A percentile compares a stretch with the other conserved stretches of the same genome.
Evolutionary conservation across 441 rosid species (phyloP).

Genomic region (Dalechampia spathulata): DNA sequence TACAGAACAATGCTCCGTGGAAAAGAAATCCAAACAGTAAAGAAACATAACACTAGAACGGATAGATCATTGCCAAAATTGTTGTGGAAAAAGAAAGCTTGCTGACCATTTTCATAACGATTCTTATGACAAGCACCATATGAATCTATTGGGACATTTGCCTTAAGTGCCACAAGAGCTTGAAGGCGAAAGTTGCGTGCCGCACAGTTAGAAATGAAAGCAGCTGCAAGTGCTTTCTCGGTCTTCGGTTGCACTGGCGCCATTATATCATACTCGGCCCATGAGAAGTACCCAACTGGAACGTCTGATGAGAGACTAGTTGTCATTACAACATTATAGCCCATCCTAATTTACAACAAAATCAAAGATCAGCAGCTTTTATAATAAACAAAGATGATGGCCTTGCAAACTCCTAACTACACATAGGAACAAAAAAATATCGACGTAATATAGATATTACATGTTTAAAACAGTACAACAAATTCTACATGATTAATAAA

Average conservation of each 20-base stretch:
- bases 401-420: background rate
- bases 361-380: slow-evolving; percentile 6
- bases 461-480: no score
- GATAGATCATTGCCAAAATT: background rate
- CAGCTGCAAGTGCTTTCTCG: slow-evolving; percentile 80
- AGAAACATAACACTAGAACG: no score
- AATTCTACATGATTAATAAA: no score
- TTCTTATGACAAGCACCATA: slow-evolving; percentile 78
- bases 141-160: slow-evolving; percentile 58
- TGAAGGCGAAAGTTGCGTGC: slow-evolving; percentile 75
- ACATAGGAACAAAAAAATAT: no score
- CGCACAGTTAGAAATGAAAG: slow-evolving; percentile 84
- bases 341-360: slow-evolving; percentile 42
- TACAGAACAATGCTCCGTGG: no score
- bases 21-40: no score
- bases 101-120: slow-evolving; percentile 56
- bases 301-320: slow-evolving; percentile 94
- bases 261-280: slow-evolving; percentile 95
- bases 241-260: slow-evolving; percentile 76
- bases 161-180: slow-evolving; percentile 60
- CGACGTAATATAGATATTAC: no score
- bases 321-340: slow-evolving; percentile 77
- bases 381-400: background rate
- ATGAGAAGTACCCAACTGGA: slow-evolving; percentile 92
- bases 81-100: background rate